Evolutionary conservation across 2,329 filamentous ascomycete species (phyloP), one percentile per base, ranked within the genome.

Genomic region (Epichloe amarillans): DNA sequence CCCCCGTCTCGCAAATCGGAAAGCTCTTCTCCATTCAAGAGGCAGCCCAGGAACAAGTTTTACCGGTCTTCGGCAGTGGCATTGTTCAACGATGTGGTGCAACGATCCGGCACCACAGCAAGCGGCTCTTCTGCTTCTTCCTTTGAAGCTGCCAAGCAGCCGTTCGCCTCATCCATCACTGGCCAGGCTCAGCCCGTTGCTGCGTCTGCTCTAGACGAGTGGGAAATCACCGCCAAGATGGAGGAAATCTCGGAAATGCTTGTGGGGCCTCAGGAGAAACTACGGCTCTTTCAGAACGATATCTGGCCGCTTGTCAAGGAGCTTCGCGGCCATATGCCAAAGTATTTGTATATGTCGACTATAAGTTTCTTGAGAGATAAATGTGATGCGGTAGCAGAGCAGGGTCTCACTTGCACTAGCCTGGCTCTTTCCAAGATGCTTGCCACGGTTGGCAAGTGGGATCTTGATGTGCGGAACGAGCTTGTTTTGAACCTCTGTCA

Each of bases 51-150:
- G 7, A 23, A 17, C 2, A 57, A 47, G 10, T 10, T 46, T 5
- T 35, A 52, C 0, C 50, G 58, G 37, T 61, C 61, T 8, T 52
- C 61, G 4, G 61, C 64, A 26, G 42, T 67, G 38, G 64, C 62
- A 1, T 53, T 67, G 15, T 68, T 68, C 60, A 64, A 66, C 44
- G 62, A 67, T 12, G 64, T 67, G n/a, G 63, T 67, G 47, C 60
- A 57, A 14, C 47, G 45, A 44, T 19, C 50, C 15, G 50, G 47
- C 17, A 36, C 39, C 35, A 12, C 37, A 17, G 14, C 14, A n/a
- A 42, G 21, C 12, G n/a, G 23, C 41, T 35, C 35, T 23, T 19
- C 40, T 19, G 17, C 26, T 12, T 8, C 51, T 46, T 8, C 46
- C 21, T 10, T 19, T 26, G 36, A 23, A 17, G 38, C 46, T 17